These are phyloP conservation scores for Mycena olivaceomarginata DNA, from an alignment of 768 basidiomycete species.

Conservation along the genomic window DNA sequence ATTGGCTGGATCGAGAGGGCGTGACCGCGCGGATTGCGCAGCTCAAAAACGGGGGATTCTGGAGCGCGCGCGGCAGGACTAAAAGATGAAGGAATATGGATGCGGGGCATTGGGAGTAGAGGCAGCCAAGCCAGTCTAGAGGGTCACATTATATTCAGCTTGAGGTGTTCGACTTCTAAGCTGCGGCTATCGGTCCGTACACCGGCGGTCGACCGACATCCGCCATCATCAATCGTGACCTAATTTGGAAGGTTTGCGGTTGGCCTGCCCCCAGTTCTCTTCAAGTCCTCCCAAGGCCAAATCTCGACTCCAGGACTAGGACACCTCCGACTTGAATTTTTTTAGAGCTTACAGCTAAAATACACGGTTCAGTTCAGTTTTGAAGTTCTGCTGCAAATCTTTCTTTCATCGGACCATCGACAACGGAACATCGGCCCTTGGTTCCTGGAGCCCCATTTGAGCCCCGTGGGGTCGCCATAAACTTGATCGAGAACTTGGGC, in stretches of 20 bases:
- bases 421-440: too few species aligned
- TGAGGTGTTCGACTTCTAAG: neutral
- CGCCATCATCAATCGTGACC: constrained; percentile 2
- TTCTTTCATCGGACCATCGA: too few species aligned
- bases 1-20: constrained; percentile 38
- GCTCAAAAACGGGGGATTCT: constrained; percentile 30
- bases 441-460: too few species aligned
- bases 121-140: neutral
- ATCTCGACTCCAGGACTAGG: too few species aligned
- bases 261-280: neutral
- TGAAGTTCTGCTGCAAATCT: too few species aligned
- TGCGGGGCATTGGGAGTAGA: constrained; percentile 36
- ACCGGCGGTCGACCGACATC: neutral
- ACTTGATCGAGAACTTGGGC: too few species aligned
- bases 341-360: too few species aligned
- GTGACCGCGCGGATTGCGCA: constrained; percentile 39
- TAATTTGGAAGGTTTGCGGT: neutral
- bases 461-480: too few species aligned
- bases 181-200: neutral
- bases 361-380: too few species aligned
- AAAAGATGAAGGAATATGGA: constrained; percentile 34
- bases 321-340: too few species aligned
- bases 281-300: neutral
- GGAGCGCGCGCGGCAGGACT: neutral
- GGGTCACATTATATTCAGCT: neutral